phyloP scores from a whole-genome alignment of 1,139 yeast genomes.

The Saccharomyces hybrid region DNA sequence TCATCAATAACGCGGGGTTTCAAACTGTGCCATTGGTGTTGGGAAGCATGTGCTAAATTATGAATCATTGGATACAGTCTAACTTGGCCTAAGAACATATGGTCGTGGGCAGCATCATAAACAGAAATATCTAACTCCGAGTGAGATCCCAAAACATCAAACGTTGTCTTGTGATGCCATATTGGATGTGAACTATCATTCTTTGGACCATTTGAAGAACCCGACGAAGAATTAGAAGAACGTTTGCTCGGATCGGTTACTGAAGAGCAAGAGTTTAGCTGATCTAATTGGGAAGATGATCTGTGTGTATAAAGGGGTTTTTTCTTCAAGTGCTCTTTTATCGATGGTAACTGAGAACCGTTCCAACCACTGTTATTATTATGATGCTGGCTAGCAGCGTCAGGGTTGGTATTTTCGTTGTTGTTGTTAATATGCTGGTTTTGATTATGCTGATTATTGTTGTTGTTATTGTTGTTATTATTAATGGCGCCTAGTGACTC shows the following conservation, averaged over 20 bases:
- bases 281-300: conserved; percentile 53
- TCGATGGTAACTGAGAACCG: conserved; percentile 20
- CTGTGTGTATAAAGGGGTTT: conserved; percentile 56
- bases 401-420: conserved; percentile 23
- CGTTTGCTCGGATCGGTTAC: not conserved
- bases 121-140: conserved; percentile 81
- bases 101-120: conserved; percentile 77
- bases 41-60: conserved; percentile 23
- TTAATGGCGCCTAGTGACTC: conserved; percentile 45
- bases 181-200: conserved; percentile 51
- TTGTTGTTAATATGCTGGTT: conserved; percentile 18
- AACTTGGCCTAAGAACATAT: conserved; percentile 79
- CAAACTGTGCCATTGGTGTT: conserved; percentile 63
- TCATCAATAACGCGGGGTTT: conserved; percentile 72
- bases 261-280: conserved; percentile 15
- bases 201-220: conserved; percentile 9
- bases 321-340: conserved; percentile 20
- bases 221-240: conserved; percentile 5
- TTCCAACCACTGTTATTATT: conserved; percentile 25
- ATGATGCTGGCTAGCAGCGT: conserved; percentile 10
- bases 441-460: conserved; percentile 24
- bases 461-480: conserved; percentile 18
- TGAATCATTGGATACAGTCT: conserved; percentile 59
- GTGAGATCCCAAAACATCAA: conserved; percentile 80
- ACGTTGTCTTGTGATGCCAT: conserved; percentile 88